Percentiles rank a stretch among this genome's conserved stretches.
Conservation (phyloP, 331 rosid genomes). For the Acacia pycnantha region DNA sequence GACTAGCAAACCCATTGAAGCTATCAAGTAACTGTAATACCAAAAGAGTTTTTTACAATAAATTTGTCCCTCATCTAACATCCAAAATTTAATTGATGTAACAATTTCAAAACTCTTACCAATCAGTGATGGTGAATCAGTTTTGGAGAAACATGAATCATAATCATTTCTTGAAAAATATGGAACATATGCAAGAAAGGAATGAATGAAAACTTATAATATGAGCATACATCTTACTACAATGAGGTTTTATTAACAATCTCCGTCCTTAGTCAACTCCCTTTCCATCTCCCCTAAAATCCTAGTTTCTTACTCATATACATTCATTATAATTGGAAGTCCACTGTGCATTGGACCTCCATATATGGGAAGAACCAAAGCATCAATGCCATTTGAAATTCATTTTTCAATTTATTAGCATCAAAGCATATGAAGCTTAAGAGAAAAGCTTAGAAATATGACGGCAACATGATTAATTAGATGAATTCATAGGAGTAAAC, state of each 20-base stretch:
- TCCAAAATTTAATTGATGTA: background rate
- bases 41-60: slow-evolving; percentile 1
- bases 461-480: background rate
- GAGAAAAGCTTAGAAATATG: background rate
- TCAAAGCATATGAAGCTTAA: background rate
- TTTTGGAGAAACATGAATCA: background rate
- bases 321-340: slow-evolving; percentile 5
- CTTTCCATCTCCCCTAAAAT: background rate
- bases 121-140: background rate
- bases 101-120: background rate
- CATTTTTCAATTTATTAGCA: slow-evolving; percentile 17
- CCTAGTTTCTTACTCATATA: background rate
- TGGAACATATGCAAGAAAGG: background rate
- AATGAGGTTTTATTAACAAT: background rate
- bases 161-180: background rate
- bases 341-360: background rate
- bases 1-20: slow-evolving; percentile 88
- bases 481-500: background rate
- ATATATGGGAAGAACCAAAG: slow-evolving; percentile 8
- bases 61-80: slow-evolving; percentile 2
- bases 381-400: background rate
- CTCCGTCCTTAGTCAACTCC: background rate
- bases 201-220: background rate
- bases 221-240: background rate
- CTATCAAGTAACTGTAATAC: slow-evolving; percentile 70